Percentiles rank a stretch among this genome's conserved stretches.
Evolutionary conservation across 768 basidiomycete species (phyloP).

Genomic region (Russula abietina): DNA sequence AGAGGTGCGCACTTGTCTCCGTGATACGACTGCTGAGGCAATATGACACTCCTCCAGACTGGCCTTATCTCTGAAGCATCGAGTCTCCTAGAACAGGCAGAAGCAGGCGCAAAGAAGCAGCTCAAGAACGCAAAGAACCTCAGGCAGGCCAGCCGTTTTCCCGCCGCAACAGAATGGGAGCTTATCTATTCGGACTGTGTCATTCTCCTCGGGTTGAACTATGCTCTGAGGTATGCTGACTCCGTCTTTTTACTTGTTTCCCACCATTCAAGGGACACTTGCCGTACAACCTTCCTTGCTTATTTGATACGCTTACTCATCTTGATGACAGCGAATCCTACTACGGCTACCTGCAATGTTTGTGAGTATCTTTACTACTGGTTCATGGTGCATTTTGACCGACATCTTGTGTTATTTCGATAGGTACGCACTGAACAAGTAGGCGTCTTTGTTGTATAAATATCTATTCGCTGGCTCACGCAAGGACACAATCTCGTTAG

Average conservation of each 20-base stretch:
- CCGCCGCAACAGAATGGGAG: constrained; percentile 69
- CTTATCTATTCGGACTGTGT: constrained; percentile 67
- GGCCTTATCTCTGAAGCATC: constrained; percentile 61
- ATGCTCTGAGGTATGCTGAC: constrained; percentile 54
- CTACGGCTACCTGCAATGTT: constrained; percentile 72
- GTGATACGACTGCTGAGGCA: neutral
- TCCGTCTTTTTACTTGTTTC: neutral
- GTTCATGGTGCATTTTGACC: neutral
- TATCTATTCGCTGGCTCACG: neutral
- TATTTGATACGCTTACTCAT: constrained; percentile 1
- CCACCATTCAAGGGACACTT: neutral
- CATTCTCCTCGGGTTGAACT: constrained; percentile 62
- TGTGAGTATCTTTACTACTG: constrained; percentile 40
- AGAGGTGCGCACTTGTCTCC: constrained; percentile 44
- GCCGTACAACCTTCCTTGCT: neutral
- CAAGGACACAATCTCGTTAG: constrained; percentile 29
- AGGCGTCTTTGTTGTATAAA: constrained; percentile 20
- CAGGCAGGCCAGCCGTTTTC: constrained; percentile 39
- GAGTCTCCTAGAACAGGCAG: constrained; percentile 48
- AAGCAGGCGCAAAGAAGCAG: constrained; percentile 54
- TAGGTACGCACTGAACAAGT: constrained; percentile 53
- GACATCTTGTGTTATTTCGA: constrained; percentile 14
- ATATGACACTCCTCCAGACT: constrained; percentile 33
- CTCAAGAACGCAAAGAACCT: constrained; percentile 35
- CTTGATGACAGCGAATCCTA: constrained; percentile 56